These are phyloP conservation scores for Acacia concinna DNA, from an alignment of 331 rosid genomes.

Conservation along the genomic window DNA sequence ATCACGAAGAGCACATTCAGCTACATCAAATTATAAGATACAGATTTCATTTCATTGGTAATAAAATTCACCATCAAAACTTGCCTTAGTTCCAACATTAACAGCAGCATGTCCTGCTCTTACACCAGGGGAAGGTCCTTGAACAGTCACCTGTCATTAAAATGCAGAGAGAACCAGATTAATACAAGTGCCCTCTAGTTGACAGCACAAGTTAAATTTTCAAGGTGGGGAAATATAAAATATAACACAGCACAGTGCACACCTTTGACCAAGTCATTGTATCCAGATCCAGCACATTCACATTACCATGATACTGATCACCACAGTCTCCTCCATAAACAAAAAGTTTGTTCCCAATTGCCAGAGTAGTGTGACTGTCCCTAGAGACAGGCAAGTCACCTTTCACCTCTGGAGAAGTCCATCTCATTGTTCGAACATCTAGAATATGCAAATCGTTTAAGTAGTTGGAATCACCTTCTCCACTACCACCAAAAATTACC, in stretches of 20 bases:
- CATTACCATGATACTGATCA: conserved; percentile 76
- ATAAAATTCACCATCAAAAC: not conserved
- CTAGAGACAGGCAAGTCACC: conserved; percentile 88
- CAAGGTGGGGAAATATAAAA: too few species aligned
- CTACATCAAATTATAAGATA: not conserved
- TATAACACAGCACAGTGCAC: not conserved
- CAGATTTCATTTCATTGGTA: not conserved
- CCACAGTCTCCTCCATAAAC: conserved; percentile 96
- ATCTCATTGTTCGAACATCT: conserved; percentile 69
- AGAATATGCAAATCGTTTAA: conserved; percentile 83
- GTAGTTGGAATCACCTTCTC: conserved; percentile 86
- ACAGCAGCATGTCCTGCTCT: conserved; percentile 95
- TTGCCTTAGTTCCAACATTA: conserved; percentile 76
- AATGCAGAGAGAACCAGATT: conserved; percentile 21
- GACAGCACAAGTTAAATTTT: not conserved
- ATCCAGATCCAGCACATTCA: conserved; percentile 76
- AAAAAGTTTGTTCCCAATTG: conserved; percentile 73
- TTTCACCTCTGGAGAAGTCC: conserved; percentile 66
- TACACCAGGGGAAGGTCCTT: conserved; percentile 85
- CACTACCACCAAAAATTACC: conserved; percentile 92
- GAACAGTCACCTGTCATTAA: conserved; percentile 66
- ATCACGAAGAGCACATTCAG: conserved; percentile 16
- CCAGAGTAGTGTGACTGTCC: conserved; percentile 78
- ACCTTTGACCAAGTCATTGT: conserved; percentile 90
- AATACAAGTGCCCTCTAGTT: not conserved